Evolutionary conservation across 2,329 filamentous ascomycete genomes (phyloP).

Genomic region (Curvularia hawaiiensis): DNA sequence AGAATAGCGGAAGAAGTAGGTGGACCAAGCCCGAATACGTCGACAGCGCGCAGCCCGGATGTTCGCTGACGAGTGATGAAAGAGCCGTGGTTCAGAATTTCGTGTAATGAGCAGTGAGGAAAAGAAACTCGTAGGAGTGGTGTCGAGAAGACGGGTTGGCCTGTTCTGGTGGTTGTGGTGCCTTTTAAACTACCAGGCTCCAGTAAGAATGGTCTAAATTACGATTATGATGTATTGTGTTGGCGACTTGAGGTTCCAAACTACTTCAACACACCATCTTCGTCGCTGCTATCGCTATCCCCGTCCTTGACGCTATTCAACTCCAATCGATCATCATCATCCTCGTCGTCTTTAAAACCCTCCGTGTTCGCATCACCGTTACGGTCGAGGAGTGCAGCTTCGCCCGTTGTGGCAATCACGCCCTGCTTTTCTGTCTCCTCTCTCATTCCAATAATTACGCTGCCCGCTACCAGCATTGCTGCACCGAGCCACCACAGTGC

Average conservation of each 20-base stretch:
- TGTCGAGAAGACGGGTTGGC: neutral
- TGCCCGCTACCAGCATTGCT: slow-evolving; percentile 72
- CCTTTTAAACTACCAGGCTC: neutral
- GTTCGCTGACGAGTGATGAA: neutral
- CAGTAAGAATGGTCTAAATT: slow-evolving; percentile 6
- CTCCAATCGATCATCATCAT: slow-evolving; percentile 32
- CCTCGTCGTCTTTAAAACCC: slow-evolving; percentile 48
- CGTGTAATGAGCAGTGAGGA: neutral
- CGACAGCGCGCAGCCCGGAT: neutral
- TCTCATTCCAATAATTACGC: slow-evolving; percentile 76
- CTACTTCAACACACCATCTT: slow-evolving; percentile 41
- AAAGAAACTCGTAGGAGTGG: neutral
- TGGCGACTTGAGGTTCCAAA: neutral
- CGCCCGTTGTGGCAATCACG: slow-evolving; percentile 30
- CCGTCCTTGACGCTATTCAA: slow-evolving; percentile 34
- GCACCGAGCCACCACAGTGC: slow-evolving; percentile 80
- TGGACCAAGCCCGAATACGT: neutral
- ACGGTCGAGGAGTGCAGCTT: slow-evolving; percentile 28
- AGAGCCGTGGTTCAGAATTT: neutral
- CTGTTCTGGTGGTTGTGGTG: neutral
- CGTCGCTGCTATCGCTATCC: slow-evolving; percentile 33
- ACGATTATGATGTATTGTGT: neutral
- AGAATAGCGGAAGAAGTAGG: neutral
- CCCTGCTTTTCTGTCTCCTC: slow-evolving; percentile 57
- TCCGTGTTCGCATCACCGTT: slow-evolving; percentile 22